phyloP scores from a whole-genome alignment of 805 yeast genomes.

The Yarrowia alimentaria region DNA sequence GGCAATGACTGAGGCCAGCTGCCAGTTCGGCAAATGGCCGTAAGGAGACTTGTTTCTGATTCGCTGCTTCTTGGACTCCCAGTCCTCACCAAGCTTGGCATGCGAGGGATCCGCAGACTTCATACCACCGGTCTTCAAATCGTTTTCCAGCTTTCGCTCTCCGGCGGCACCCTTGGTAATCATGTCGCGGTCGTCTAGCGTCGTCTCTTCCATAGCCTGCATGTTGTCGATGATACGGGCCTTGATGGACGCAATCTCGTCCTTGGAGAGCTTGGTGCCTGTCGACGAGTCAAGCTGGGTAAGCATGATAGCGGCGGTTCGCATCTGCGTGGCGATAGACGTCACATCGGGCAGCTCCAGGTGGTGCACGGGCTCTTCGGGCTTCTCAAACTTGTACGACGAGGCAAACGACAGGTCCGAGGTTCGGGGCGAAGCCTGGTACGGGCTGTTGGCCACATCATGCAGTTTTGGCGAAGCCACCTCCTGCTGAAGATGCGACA shows the following conservation, averaged over 20 bases:
- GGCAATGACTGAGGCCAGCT: slow-evolving; percentile 89
- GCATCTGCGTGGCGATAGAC: slow-evolving; percentile 83
- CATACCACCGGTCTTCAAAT: slow-evolving; percentile 74
- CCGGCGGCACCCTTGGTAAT: slow-evolving; percentile 69
- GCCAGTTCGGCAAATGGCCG: slow-evolving; percentile 93
- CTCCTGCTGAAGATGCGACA: slow-evolving; percentile 1
- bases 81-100: slow-evolving; percentile 84
- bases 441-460: slow-evolving; percentile 9
- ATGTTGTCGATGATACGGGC: slow-evolving; percentile 66
- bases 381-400: slow-evolving; percentile 38
- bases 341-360: slow-evolving; percentile 41
- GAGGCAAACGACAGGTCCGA: slow-evolving; percentile 39
- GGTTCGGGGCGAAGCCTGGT: slow-evolving; percentile 37
- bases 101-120: slow-evolving; percentile 44
- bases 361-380: slow-evolving; percentile 28
- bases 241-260: slow-evolving; percentile 66
- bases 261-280: slow-evolving; percentile 45
- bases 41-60: slow-evolving; percentile 73
- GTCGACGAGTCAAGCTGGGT: slow-evolving; percentile 73
- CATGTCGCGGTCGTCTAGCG: slow-evolving; percentile 49
- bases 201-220: slow-evolving; percentile 70
- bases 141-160: slow-evolving; percentile 87
- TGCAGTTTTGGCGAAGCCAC: slow-evolving; percentile 20
- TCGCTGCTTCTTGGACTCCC: slow-evolving; percentile 78
- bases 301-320: slow-evolving; percentile 94